Base-by-base conservation (phyloP, 164 flowering plant genomes). In the grape (Vitis vinifera) region DNA sequence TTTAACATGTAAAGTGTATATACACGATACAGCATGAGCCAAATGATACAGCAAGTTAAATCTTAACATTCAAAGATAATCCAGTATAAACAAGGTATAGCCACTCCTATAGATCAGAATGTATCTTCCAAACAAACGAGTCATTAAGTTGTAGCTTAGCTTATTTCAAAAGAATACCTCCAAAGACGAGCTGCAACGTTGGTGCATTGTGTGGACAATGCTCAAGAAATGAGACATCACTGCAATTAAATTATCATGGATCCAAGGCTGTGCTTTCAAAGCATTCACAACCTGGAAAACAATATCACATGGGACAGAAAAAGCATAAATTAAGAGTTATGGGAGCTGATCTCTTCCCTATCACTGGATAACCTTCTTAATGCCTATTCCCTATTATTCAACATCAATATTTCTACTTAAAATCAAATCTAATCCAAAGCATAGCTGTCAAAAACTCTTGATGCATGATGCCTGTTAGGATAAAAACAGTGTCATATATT, bases 151-250 rank as follows among this genome's bases (percentile, higher is more conserved):
- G 51, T 14, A 16, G 3, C 37, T 51, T 23, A 51, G 23, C 1
- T 47, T 15, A 17, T 55, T 13, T 14, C 60, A 16, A 62, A 65
- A 68, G 8, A 70, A 61, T 76, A 93, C 99, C 98, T 96, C 94
- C 67, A 96, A 71, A 55, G 89, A 83, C 72, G 94, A 79, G 76
- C 74, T 83, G 88, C 97, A 93, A 15, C 97, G 89, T 68, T 87
- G 81, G 75, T 92, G 77, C 98, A 93, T 91, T 55, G 94, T 93
- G 60, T 84, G 82, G 60, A 83, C 79, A 80, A 96, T 87, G 73
- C 77, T 83, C 44, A 96, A 68, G 80, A 96, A 91, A 70, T 88
- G 93, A 66, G 88, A 80, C 31, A 80, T 59, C 14, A 81, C 82
- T n/a, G 74, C 70, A 65, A 84, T 70, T 66, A 92, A 75, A 65